Conservation (phyloP, 176 grass and related monocot species). For the Chloris gayana region DNA sequence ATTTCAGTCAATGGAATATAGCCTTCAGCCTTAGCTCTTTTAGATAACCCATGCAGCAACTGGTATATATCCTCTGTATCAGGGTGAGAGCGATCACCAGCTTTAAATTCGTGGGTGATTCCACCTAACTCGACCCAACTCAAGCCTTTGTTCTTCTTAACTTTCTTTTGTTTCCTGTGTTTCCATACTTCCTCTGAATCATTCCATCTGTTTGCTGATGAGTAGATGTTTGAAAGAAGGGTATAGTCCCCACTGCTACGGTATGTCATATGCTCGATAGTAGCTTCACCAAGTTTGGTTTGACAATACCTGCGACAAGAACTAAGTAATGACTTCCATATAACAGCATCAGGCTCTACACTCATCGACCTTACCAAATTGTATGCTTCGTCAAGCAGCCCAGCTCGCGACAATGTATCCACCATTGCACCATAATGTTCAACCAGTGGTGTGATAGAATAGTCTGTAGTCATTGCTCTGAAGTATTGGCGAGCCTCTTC, state of each 20-base stretch:
- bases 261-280: slow-evolving; percentile 42
- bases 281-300: slow-evolving; percentile 51
- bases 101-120: slow-evolving; percentile 63
- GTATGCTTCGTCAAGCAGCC: slow-evolving; percentile 70
- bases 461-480: slow-evolving; percentile 46
- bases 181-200: slow-evolving; percentile 64
- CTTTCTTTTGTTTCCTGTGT: slow-evolving; percentile 55
- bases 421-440: slow-evolving; percentile 76
- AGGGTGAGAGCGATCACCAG: slow-evolving; percentile 58
- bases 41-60: slow-evolving; percentile 49
- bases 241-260: slow-evolving; percentile 63
- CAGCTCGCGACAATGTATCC: slow-evolving; percentile 59
- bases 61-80: slow-evolving; percentile 55
- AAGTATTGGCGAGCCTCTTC: slow-evolving; percentile 59
- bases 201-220: slow-evolving; percentile 61
- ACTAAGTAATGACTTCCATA: slow-evolving; percentile 78
- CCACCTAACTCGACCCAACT: slow-evolving; percentile 65
- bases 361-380: slow-evolving; percentile 55
- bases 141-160: slow-evolving; percentile 62
- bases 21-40: slow-evolving; percentile 62
- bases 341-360: slow-evolving; percentile 58
- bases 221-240: slow-evolving; percentile 76
- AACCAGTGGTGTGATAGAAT: slow-evolving; percentile 53
- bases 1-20: slow-evolving; percentile 63
- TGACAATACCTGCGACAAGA: slow-evolving; percentile 47